phyloP scores from a whole-genome alignment of 345 rosid genomes.

The Brassica incana region DNA sequence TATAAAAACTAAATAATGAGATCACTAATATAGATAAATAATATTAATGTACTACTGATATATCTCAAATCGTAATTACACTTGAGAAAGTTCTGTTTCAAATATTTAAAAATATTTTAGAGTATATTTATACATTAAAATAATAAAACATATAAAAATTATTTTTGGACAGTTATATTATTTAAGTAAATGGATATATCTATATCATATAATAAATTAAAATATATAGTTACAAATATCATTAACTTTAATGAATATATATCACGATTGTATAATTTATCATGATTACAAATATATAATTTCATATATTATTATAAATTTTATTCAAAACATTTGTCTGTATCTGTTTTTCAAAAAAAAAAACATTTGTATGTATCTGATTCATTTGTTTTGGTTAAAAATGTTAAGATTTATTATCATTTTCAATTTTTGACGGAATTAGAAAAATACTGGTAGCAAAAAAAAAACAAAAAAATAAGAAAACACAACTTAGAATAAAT shows the following conservation, averaged over 20 bases:
- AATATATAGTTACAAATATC: neutral
- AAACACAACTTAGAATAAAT: neutral
- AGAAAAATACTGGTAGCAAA: neutral
- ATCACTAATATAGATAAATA: neutral
- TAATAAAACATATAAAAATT: neutral
- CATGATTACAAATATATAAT: neutral
- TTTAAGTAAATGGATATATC: neutral
- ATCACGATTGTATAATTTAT: neutral
- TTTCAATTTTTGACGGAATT: neutral
- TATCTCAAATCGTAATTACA: neutral
- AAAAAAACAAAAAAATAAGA: neutral
- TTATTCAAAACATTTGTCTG: neutral
- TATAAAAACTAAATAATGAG: too few species aligned
- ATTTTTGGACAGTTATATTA: neutral
- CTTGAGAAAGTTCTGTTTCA: neutral
- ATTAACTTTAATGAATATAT: neutral
- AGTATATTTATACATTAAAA: neutral
- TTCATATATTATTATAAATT: too few species aligned
- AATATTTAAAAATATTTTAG: neutral
- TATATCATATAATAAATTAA: neutral
- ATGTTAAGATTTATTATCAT: neutral
- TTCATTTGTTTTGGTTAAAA: neutral
- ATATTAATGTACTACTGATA: neutral
- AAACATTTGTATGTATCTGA: neutral
- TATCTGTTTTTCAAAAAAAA: too few species aligned